phyloP scores from a whole-genome alignment of 257 asterid species.

The Solanum habrochaites region DNA sequence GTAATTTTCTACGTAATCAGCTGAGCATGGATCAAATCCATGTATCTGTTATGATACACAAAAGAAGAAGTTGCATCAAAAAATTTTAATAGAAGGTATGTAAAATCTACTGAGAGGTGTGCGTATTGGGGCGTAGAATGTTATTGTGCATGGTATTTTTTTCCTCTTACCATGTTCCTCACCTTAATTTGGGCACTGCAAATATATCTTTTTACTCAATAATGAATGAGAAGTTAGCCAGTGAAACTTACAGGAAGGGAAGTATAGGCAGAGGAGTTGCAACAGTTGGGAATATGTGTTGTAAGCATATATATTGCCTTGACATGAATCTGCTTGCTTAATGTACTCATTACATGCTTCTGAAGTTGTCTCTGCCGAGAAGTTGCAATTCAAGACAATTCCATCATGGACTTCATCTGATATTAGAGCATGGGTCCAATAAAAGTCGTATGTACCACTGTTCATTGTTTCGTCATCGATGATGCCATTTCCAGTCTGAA shows the following conservation, averaged over 20 bases:
- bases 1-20: conserved; percentile 15
- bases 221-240: not conserved
- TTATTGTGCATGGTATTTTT: not conserved
- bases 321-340: conserved; percentile 3
- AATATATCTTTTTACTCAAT: not conserved
- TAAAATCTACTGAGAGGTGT: not conserved
- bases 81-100: not conserved
- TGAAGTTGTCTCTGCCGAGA: conserved; percentile 6
- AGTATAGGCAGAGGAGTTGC: conserved; percentile 8
- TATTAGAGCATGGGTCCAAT: conserved; percentile 47
- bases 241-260: not conserved
- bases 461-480: conserved; percentile 14
- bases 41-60: conserved; percentile 7
- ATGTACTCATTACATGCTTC: conserved; percentile 4
- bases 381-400: conserved; percentile 30
- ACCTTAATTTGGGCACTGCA: not conserved
- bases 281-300: conserved; percentile 49
- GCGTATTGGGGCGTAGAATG: not conserved
- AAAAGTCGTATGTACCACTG: conserved; percentile 31
- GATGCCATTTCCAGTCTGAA: conserved; percentile 56
- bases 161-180: not conserved
- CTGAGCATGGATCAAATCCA: conserved; percentile 50
- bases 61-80: not conserved
- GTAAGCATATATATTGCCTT: conserved; percentile 9
- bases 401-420: conserved; percentile 52